phyloP scores from a whole-genome alignment of 805 yeast species.

The Scheffersomyces ergatensis region DNA sequence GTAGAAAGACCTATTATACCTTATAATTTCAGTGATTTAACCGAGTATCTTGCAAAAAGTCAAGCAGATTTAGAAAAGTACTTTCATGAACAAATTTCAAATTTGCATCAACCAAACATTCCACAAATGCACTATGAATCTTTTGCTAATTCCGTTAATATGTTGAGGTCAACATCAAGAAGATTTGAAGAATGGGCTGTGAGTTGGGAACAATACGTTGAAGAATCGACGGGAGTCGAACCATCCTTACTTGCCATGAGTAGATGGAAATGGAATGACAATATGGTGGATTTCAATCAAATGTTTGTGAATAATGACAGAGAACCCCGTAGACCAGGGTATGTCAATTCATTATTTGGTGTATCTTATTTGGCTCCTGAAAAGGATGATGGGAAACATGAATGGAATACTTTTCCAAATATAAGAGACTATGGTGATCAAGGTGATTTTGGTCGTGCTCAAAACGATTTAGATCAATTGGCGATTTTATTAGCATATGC shows the following conservation, averaged over 20 bases:
- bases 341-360: slow-evolving; percentile 66
- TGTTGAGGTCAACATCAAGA: slow-evolving; percentile 33
- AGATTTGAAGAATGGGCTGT: slow-evolving; percentile 51
- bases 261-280: slow-evolving; percentile 81
- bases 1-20: slow-evolving; percentile 79
- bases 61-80: slow-evolving; percentile 46
- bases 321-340: slow-evolving; percentile 57
- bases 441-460: slow-evolving; percentile 53
- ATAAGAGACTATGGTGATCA: slow-evolving; percentile 63
- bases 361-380: slow-evolving; percentile 61
- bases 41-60: slow-evolving; percentile 41
- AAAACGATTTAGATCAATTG: slow-evolving; percentile 46
- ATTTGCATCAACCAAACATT: slow-evolving; percentile 6
- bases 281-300: slow-evolving; percentile 54
- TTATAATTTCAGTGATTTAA: slow-evolving; percentile 50
- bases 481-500: slow-evolving; percentile 24
- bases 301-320: slow-evolving; percentile 47
- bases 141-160: slow-evolving; percentile 22
- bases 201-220: slow-evolving; percentile 57
- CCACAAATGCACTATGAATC: slow-evolving; percentile 21
- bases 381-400: slow-evolving; percentile 24
- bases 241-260: slow-evolving; percentile 69
- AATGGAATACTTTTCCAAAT: slow-evolving; percentile 72
- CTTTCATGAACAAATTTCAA: slow-evolving; percentile 14
- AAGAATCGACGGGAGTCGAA: slow-evolving; percentile 53